Base-by-base conservation (phyloP, 352 stramenopile genomes). In the Phytophthora uliginosa region DNA sequence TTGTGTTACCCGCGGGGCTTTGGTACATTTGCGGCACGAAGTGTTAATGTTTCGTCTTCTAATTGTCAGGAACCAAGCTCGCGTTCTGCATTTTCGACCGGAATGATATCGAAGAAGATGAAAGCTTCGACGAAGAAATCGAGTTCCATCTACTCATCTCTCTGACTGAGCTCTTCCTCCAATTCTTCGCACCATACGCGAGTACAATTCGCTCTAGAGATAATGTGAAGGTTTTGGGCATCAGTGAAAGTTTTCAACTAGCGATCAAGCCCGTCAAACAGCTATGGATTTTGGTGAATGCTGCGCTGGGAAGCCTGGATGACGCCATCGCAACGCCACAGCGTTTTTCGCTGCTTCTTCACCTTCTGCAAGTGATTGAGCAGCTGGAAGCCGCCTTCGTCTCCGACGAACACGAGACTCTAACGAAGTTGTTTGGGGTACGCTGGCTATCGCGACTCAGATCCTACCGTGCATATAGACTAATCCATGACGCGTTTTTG, bases 71-170 rank as follows among this genome's bases (percentile, higher is more conserved):
- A 31, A 76, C 74, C 10, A 93, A 93, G 54, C 77, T 93, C 38
- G 71, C 87, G 17, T 93, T 93, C 53, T 87, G 76, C 31, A 88
- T 93, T 36, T 91, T 90, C 56, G 85, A 93, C 34, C 83, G 83
- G 28, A 90, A 78, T 0, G 82, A 91, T 38, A 81, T 90, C 5
- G 85, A 93, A 54, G 85, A 93, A 57, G 85, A 91, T 31, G 86
- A 93, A 40, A 85, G 79, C 40, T 92, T 90, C 64, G 86, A 93
- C 33, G 86, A 93, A 71, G 84, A 93, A 59, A 82, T 91, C 50
- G 86, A 92, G 71, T 90, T 90, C 42, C 81, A 91, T 20, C 63
- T 91, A 10, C 66, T 91, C 26, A 85, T 89, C 34, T 79, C 84
- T 13, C 52, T 92, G 12, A 77, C 79, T 3, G 84, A 91, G 58